These are phyloP conservation scores for Saposhnikovia divaricata DNA, from an alignment of 129 eudicot genomes.

Conservation along the genomic window DNA sequence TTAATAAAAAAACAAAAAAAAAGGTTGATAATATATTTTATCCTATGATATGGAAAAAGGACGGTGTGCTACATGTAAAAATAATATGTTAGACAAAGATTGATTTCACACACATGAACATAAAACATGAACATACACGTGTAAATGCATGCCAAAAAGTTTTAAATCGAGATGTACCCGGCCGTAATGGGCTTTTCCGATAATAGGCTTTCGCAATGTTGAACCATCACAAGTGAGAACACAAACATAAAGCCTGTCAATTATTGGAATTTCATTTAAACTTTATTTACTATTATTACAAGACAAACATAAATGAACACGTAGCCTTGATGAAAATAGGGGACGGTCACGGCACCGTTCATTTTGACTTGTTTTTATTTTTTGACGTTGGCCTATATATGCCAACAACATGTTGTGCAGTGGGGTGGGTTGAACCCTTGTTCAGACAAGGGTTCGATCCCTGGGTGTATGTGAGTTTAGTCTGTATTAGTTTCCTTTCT, in stretches of 20 bases:
- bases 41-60: too few relatives aligned
- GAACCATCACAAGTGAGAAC: background rate
- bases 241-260: background rate
- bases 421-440: too few relatives aligned
- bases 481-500: too few relatives aligned
- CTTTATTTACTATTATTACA: background rate
- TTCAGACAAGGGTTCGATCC: too few relatives aligned
- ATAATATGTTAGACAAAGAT: too few relatives aligned
- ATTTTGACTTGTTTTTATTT: constrained; percentile 41
- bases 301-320: constrained; percentile 42
- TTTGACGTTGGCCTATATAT: constrained; percentile 13
- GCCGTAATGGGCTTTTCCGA: too few relatives aligned
- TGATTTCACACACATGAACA: background rate
- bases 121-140: background rate
- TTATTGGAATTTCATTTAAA: background rate
- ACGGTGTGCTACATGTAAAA: too few relatives aligned
- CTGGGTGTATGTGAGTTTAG: too few relatives aligned
- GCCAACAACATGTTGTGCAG: too few relatives aligned
- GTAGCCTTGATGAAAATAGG: constrained; percentile 47
- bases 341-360: constrained; percentile 61
- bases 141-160: background rate
- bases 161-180: background rate
- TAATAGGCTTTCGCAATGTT: background rate
- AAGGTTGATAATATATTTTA: too few relatives aligned
- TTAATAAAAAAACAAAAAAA: too few relatives aligned